Evolutionary conservation across 1,284 basidiomycete species (phyloP), one percentile per base, ranked within the genome.

Genomic region (Trametes hirsuta): DNA sequence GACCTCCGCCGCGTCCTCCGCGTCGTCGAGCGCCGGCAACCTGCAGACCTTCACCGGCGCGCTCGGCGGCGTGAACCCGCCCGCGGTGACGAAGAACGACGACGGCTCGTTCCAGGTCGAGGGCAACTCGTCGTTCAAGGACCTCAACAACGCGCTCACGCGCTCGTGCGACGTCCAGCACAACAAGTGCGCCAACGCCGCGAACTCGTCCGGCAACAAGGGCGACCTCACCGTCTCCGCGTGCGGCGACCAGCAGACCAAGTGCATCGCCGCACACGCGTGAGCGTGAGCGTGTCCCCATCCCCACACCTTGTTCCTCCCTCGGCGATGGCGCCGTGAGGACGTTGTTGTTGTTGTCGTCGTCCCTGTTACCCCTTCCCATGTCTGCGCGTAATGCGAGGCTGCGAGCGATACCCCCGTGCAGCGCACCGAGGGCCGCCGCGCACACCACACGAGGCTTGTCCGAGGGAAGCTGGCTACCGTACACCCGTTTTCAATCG

Each of bases 111-210:
- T 85, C 75, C 68, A 74, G 46, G 82, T 84, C 55, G 57, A 68
- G 47, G 79, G 76, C 65, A 81, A 81, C 56, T 78, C 80, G 53
- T 70, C 74, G 25, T 87, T 87, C 78, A 66, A 84, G 54, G 81
- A 81, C 70, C 57, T 77, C 35, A 71, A 68, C 50, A 82, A 80
- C 57, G 85, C 85, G 10, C 76, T 87, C 54, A 76, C 76, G 9
- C 81, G 85, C 48, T 84, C 82, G 6, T 87, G 86, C 73, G 83
- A 85, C 64, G 79, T 85, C 40, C 84, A 85, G 73, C 77, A 85
- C 70, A 85, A 85, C 74, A 53, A 75, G 61, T 86, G 72, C 64
- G 71, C 72, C 36, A 68, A 74, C 67, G 69, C 70, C 12, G 71
- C 73, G 62, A 79, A 79, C 66, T 59, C 71, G 50, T 72, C 72